Conservation (phyloP, 1,284 basidiomycete species). For the Phellopilus nigrolimitatus region DNA sequence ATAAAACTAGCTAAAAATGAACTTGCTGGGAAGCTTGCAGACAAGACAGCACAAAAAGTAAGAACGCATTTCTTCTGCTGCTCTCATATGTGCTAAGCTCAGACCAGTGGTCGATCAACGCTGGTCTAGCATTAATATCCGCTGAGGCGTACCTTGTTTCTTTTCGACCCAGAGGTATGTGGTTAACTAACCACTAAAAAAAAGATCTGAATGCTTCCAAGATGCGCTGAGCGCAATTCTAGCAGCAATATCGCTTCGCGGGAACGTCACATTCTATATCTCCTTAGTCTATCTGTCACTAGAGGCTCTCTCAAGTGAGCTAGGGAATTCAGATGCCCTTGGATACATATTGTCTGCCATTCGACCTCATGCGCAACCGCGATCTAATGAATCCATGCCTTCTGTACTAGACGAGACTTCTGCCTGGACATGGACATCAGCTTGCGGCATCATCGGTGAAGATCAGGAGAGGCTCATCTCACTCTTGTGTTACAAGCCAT, state of each 20-base stretch:
- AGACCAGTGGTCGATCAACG: slow-evolving; percentile 8
- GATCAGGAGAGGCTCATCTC: slow-evolving; percentile 11
- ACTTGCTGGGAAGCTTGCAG: slow-evolving; percentile 7
- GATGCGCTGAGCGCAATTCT: slow-evolving; percentile 16
- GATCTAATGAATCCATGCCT: neutral
- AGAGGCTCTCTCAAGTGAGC: neutral
- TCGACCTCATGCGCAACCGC: slow-evolving; percentile 1
- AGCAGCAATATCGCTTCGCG: slow-evolving; percentile 5
- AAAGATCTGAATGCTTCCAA: neutral
- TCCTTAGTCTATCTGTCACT: slow-evolving; percentile 2
- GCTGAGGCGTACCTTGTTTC: slow-evolving; percentile 11
- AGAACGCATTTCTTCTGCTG: neutral
- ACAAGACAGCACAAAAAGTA: slow-evolving; percentile 14
- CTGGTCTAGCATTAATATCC: slow-evolving; percentile 8
- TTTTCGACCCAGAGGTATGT: slow-evolving; percentile 8
- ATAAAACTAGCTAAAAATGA: slow-evolving; percentile 5
- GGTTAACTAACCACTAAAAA: neutral
- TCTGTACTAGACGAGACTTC: neutral
- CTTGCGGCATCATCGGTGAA: neutral
- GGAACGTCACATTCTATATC: slow-evolving; percentile 3
- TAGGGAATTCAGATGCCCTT: neutral
- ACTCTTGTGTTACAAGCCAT: slow-evolving; percentile 3
- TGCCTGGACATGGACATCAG: neutral
- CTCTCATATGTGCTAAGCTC: neutral
- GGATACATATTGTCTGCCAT: slow-evolving; percentile 1